Base-by-base conservation (phyloP, 1,284 basidiomycete species). In the Coniferiporia sulphurascens region DNA sequence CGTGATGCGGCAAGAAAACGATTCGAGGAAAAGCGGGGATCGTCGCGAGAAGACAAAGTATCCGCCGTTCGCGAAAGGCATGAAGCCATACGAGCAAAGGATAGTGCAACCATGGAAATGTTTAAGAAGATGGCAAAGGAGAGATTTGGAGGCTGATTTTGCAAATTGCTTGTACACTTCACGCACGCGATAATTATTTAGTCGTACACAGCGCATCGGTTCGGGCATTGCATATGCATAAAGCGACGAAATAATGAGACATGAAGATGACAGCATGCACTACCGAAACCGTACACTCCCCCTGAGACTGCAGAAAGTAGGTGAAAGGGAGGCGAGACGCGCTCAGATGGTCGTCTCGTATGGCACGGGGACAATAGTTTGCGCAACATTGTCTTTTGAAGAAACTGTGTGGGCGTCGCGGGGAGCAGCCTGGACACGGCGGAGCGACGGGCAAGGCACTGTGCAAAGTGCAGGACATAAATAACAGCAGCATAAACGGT, bases 341-440 rank as follows among this genome's bases (percentile, higher is more conserved):
- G 35, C 38, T 76, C 82, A 92, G 75, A 92, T 92, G 64, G 85
- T 90, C 63, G 89, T 92, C 83, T 92, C 90, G 79, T 92, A 98
- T 69, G 86, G 86, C 70, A 93, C 82, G 70, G 95, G 94, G 64
- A 84, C 86, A 76, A 99, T 92, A 63, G 96, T 98, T 80, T 96
- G 90, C 61, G 96, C 93, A 48, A 82, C 78, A 79, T 98, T 98
- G 71, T 85, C 83, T 67, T 76, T 74, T 65, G 80, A 75, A 61
- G 89, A 87, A 72, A 99, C 86, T 68, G 82, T 85, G 76, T 79
- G 86, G 35, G 91, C 83, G 69, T 87, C 87, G 64, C 95, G 88
- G 65, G 97, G 96, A 65, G 85, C 87, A 58, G 78, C 84, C 64
- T 93, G 95, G 67, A 89, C 80, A 69, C 96, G 93, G 82, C 92